Percentiles rank a stretch among this genome's conserved stretches.
Evolutionary conservation across 768 basidiomycete genomes (phyloP).

Genomic region (Mycena pura): DNA sequence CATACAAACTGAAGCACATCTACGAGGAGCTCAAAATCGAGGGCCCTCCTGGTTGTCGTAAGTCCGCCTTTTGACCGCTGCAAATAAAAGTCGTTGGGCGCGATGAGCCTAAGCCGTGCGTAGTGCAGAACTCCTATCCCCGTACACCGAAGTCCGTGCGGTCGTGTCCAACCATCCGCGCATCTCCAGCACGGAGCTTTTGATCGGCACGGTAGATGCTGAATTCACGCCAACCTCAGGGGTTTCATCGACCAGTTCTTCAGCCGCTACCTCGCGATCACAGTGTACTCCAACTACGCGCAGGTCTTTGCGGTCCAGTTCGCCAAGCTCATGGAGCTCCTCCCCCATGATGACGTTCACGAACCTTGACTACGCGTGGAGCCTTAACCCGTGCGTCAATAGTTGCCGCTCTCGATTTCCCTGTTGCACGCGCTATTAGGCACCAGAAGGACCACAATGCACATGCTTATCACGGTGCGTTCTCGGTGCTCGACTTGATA

Average conservation of each 20-base stretch:
- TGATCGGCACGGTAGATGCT: slow-evolving; percentile 38
- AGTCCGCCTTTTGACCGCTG: background rate
- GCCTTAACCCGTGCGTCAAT: slow-evolving; percentile 47
- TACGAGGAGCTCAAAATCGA: slow-evolving; percentile 36
- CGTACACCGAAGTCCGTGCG: slow-evolving; percentile 68
- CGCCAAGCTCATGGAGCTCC: slow-evolving; percentile 45
- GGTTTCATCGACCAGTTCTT: slow-evolving; percentile 40
- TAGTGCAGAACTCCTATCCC: slow-evolving; percentile 59
- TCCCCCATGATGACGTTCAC: slow-evolving; percentile 35
- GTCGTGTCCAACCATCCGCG: slow-evolving; percentile 58
- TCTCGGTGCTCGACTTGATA: too few species aligned
- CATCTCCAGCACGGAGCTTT: slow-evolving; percentile 54
- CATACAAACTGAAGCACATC: slow-evolving; percentile 23
- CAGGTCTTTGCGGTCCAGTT: slow-evolving; percentile 56
- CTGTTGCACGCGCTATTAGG: too few species aligned
- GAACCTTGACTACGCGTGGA: slow-evolving; percentile 57
- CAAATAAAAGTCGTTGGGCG: background rate
- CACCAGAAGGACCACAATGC: slow-evolving; percentile 74
- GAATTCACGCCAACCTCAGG: too few species aligned
- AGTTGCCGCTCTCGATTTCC: too few species aligned
- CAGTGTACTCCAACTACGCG: slow-evolving; percentile 40
- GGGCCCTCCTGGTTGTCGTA: slow-evolving; percentile 34
- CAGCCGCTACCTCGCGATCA: slow-evolving; percentile 33
- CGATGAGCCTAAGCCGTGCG: too few species aligned
- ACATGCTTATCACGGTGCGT: slow-evolving; percentile 59